phyloP scores from a whole-genome alignment of 1,139 yeast species.

The Protomyces inundatus region DNA sequence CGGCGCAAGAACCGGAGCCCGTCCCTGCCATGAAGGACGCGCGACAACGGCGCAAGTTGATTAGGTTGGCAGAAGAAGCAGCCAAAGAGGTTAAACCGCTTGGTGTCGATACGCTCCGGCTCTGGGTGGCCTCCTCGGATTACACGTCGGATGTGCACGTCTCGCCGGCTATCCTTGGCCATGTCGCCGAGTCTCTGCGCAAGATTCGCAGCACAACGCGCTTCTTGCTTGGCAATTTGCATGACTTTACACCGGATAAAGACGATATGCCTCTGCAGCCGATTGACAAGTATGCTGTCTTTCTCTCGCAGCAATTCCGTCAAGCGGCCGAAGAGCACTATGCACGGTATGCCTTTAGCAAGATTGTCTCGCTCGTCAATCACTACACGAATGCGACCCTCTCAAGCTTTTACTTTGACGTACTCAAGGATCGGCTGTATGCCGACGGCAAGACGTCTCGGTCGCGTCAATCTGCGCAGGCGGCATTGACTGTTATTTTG shows the following conservation, averaged over 20 bases:
- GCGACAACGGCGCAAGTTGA: slow-evolving; percentile 49
- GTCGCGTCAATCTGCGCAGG: slow-evolving; percentile 63
- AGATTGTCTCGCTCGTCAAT: slow-evolving; percentile 43
- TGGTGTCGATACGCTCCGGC: slow-evolving; percentile 85
- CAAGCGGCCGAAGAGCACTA: slow-evolving; percentile 46
- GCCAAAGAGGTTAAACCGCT: slow-evolving; percentile 36
- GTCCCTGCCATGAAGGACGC: slow-evolving; percentile 41
- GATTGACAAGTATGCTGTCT: slow-evolving; percentile 64
- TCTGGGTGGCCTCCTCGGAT: slow-evolving; percentile 88
- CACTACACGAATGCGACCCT: slow-evolving; percentile 64
- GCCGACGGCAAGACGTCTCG: slow-evolving; percentile 52
- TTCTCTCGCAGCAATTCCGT: slow-evolving; percentile 51
- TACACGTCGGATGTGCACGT: slow-evolving; percentile 74
- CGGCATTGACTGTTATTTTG: slow-evolving; percentile 56
- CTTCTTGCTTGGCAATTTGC: slow-evolving; percentile 72
- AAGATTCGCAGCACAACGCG: slow-evolving; percentile 78
- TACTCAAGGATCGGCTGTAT: slow-evolving; percentile 78
- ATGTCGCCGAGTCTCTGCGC: slow-evolving; percentile 74
- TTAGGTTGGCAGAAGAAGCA: slow-evolving; percentile 6
- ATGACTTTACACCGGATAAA: slow-evolving; percentile 37
- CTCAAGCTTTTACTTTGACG: slow-evolving; percentile 80
- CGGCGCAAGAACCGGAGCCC: background rate
- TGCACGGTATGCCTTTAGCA: slow-evolving; percentile 58
- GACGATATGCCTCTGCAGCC: slow-evolving; percentile 36
- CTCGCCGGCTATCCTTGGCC: slow-evolving; percentile 64